Evolutionary conservation across 2,329 filamentous ascomycete genomes (phyloP).

Genomic region (Pseudonectria buxi): DNA sequence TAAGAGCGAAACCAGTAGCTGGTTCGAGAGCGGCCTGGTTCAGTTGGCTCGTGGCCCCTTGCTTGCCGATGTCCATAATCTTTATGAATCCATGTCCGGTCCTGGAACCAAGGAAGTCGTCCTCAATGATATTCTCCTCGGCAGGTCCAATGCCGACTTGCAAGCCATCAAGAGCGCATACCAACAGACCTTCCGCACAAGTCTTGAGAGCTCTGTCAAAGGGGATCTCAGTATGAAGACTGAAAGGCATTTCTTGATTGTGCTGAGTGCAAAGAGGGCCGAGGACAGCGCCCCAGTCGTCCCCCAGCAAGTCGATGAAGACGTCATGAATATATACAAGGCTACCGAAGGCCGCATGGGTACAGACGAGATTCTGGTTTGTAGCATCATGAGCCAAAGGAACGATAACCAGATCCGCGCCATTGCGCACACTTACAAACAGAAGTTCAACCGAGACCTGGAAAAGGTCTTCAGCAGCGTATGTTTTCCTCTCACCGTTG

Average conservation of each 20-base stretch:
- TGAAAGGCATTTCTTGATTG: conserved; percentile 75
- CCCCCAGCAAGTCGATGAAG: conserved; percentile 65
- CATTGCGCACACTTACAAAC: conserved; percentile 67
- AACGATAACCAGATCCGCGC: conserved; percentile 81
- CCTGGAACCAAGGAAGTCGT: conserved; percentile 79
- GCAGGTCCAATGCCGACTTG: conserved; percentile 80
- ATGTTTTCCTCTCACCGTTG: conserved; percentile 17
- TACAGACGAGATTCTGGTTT: conserved; percentile 71
- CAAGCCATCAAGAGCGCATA: conserved; percentile 79
- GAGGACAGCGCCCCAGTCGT: conserved; percentile 73
- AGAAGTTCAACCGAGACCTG: conserved; percentile 63
- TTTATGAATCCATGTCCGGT: conserved; percentile 68
- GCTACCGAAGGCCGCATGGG: conserved; percentile 68
- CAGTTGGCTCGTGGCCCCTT: conserved; percentile 74
- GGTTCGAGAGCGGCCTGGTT: conserved; percentile 68
- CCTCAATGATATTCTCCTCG: conserved; percentile 79
- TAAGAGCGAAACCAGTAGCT: conserved; percentile 66
- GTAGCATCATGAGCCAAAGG: conserved; percentile 66
- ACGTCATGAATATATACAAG: conserved; percentile 69
- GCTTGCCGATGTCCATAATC: conserved; percentile 63
- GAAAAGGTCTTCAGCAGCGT: conserved; percentile 67
- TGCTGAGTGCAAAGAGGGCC: conserved; percentile 64
- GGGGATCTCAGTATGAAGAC: conserved; percentile 82
- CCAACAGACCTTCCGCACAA: conserved; percentile 55
- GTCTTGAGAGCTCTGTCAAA: conserved; percentile 66